Evolutionary conservation across 2,329 filamentous ascomycete species (phyloP).

Genomic region (Colletotrichum brevisporum): DNA sequence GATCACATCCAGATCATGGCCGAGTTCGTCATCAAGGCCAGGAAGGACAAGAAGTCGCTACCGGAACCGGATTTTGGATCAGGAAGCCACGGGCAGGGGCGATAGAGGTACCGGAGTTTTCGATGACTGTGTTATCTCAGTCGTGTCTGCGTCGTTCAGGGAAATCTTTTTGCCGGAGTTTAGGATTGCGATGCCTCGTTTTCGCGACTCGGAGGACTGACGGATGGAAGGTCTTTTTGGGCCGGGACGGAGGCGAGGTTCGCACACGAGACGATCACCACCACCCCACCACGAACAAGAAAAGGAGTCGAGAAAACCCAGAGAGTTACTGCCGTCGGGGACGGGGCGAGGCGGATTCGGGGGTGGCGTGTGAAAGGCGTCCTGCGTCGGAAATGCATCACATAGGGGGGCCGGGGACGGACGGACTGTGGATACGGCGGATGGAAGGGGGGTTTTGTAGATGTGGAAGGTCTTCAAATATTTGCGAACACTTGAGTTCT

Average conservation of each 20-base stretch:
- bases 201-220: slow-evolving; percentile 39
- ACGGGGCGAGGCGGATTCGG: no score
- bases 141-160: slow-evolving; percentile 27
- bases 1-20: slow-evolving; percentile 93
- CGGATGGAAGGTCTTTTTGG: slow-evolving; percentile 27
- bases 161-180: slow-evolving; percentile 42
- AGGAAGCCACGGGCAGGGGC: slow-evolving; percentile 43
- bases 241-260: slow-evolving; percentile 24
- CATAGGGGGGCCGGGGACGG: slow-evolving; percentile 16
- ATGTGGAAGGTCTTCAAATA: slow-evolving; percentile 35
- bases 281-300: slow-evolving; percentile 22
- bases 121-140: slow-evolving; percentile 19
- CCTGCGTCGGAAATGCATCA: slow-evolving; percentile 36
- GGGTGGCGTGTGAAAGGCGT: background rate
- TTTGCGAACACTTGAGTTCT: slow-evolving; percentile 38
- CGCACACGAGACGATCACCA: slow-evolving; percentile 25
- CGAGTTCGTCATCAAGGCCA: slow-evolving; percentile 89
- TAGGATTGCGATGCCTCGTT: slow-evolving; percentile 41
- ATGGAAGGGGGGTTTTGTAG: slow-evolving; percentile 38
- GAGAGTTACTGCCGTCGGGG: no score
- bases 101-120: slow-evolving; percentile 19
- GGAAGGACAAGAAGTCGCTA: slow-evolving; percentile 81
- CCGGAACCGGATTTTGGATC: slow-evolving; percentile 74
- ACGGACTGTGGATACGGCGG: slow-evolving; percentile 29
- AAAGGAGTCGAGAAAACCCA: background rate